phyloP scores from a whole-genome alignment of 352 stramenopile species.

The Phytopythium montanum region DNA sequence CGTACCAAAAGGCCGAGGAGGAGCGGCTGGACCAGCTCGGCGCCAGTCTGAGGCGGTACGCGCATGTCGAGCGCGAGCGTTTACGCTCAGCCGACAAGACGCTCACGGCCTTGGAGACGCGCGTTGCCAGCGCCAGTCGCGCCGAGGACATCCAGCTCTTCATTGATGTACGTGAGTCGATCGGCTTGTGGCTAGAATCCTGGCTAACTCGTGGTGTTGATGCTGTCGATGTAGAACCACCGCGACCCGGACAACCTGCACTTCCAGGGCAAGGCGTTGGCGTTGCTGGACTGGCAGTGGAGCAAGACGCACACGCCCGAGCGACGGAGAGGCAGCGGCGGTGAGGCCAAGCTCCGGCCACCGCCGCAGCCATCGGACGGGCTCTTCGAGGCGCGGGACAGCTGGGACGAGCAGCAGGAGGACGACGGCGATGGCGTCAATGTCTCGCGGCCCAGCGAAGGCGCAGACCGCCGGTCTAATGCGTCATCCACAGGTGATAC shows the following conservation, averaged over 20 bases:
- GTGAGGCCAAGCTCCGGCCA: slow-evolving; percentile 1
- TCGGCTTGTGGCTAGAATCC: background rate
- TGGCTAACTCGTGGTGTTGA: background rate
- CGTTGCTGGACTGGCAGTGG: slow-evolving; percentile 85
- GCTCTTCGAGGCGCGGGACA: slow-evolving; percentile 25
- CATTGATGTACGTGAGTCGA: slow-evolving; percentile 40
- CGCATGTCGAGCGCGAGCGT: slow-evolving; percentile 76
- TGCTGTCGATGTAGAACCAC: slow-evolving; percentile 39
- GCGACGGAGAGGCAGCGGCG: background rate
- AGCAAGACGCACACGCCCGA: slow-evolving; percentile 36
- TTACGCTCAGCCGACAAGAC: slow-evolving; percentile 59
- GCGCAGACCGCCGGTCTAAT: too few relatives aligned
- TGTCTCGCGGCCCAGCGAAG: background rate
- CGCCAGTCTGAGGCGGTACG: slow-evolving; percentile 61
- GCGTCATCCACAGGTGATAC: background rate
- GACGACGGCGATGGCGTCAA: background rate
- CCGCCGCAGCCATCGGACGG: slow-evolving; percentile 9
- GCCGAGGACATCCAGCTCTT: slow-evolving; percentile 81
- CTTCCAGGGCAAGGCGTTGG: slow-evolving; percentile 84
- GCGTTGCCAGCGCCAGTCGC: slow-evolving; percentile 58
- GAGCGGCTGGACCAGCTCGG: slow-evolving; percentile 76
- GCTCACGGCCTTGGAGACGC: slow-evolving; percentile 48
- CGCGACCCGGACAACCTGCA: slow-evolving; percentile 85
- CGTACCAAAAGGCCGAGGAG: slow-evolving; percentile 83
- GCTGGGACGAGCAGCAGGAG: slow-evolving; percentile 13